Evolutionary conservation across 768 basidiomycete genomes (phyloP).

Genomic region (Termitomyces sp.): DNA sequence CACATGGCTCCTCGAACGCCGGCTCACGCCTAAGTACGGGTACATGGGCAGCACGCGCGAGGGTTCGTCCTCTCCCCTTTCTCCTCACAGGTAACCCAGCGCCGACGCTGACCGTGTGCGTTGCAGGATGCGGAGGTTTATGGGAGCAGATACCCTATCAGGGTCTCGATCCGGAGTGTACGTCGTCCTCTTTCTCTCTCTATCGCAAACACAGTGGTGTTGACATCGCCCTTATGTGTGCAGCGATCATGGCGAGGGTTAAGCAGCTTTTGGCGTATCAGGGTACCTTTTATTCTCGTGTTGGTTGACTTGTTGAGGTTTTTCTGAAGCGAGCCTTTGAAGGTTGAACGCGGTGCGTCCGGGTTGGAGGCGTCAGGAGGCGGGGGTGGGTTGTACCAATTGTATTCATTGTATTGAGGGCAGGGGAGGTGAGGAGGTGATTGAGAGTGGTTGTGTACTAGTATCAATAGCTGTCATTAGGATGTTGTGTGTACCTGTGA

Average conservation of each 20-base stretch:
- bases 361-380: no score
- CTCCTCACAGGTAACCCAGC: no score
- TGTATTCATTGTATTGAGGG: no score
- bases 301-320: background rate
- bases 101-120: background rate
- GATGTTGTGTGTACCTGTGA: no score
- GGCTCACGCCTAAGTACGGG: constrained; percentile 71
- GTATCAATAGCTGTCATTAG: no score
- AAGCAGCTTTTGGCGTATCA: constrained; percentile 32
- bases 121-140: constrained; percentile 53
- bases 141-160: constrained; percentile 84
- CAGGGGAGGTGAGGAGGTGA: no score
- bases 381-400: no score
- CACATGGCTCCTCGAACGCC: constrained; percentile 81
- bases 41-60: constrained; percentile 81
- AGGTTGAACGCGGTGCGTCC: background rate
- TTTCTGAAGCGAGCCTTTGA: background rate
- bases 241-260: constrained; percentile 47
- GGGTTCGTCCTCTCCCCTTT: constrained; percentile 29
- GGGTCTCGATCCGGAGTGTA: constrained; percentile 73
- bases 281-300: constrained; percentile 3
- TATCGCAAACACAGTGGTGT: constrained; percentile 1
- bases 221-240: background rate
- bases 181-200: constrained; percentile 27
- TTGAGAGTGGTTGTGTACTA: no score